A percentile compares a stretch with the other conserved stretches of the same genome.
These are phyloP conservation scores for Ustilago hordei DNA, from an alignment of 1,284 basidiomycete genomes.

Conservation along the genomic window DNA sequence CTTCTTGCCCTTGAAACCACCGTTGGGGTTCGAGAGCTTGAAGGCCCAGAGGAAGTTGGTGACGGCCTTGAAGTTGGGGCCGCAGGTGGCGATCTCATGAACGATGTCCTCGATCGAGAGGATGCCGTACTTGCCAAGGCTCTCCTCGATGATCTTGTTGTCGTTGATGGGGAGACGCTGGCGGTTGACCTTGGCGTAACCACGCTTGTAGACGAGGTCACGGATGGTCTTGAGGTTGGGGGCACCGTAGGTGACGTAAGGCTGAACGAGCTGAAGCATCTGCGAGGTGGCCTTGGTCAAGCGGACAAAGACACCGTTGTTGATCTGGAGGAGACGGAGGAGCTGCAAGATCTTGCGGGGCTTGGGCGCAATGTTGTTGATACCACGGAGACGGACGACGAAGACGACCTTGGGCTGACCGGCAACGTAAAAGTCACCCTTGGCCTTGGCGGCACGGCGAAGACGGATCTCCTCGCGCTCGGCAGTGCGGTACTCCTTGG, in stretches of 20 bases:
- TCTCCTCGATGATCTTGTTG: conserved; percentile 92
- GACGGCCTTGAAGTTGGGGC: conserved; percentile 98
- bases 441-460: conserved; percentile 89
- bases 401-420: conserved; percentile 98
- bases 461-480: conserved; percentile 98
- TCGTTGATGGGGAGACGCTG: conserved; percentile 95
- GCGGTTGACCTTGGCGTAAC: conserved; percentile 98
- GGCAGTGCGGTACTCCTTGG: conserved; percentile 92
- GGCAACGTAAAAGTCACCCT: conserved; percentile 96
- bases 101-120: conserved; percentile 98
- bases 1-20: conserved; percentile 96
- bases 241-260: conserved; percentile 89
- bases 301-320: conserved; percentile 99
- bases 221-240: conserved; percentile 96
- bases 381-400: conserved; percentile 90
- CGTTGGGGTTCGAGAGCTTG: conserved; percentile 98
- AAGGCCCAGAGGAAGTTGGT: conserved; percentile 93
- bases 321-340: conserved; percentile 98
- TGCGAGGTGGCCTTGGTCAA: conserved; percentile 95
- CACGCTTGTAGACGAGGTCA: conserved; percentile 99
- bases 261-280: conserved; percentile 97
- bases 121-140: conserved; percentile 94
- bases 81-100: conserved; percentile 94
- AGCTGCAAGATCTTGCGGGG: conserved; percentile 99
- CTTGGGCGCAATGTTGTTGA: conserved; percentile 99